Evolutionary conservation across 139 green algal species (phyloP).

Genomic region (Diplosphaera chodatii): DNA sequence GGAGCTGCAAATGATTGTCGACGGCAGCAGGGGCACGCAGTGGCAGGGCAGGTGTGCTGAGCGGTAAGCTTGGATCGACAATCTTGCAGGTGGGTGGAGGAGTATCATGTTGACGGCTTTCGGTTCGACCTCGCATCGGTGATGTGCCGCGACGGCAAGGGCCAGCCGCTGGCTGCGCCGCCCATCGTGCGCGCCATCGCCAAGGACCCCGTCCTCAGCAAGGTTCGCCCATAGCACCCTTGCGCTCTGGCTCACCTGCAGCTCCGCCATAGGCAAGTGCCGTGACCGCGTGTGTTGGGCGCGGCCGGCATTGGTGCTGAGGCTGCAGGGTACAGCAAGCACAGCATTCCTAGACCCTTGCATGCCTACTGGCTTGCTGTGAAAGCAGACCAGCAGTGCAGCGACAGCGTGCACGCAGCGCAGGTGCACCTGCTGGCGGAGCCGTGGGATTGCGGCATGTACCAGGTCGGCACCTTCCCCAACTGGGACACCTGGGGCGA

Average conservation of each 20-base stretch:
- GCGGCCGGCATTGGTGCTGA: too few species aligned
- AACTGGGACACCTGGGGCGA: slow-evolving; percentile 91
- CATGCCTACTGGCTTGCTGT: too few species aligned
- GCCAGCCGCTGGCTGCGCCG: slow-evolving; percentile 65
- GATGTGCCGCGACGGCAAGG: slow-evolving; percentile 76
- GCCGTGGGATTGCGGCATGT: slow-evolving; percentile 89
- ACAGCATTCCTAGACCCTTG: too few species aligned
- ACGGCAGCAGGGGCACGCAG: too few species aligned
- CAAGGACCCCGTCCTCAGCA: slow-evolving; percentile 74
- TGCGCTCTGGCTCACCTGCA: too few species aligned
- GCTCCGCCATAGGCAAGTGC: too few species aligned
- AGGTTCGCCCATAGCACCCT: too few species aligned
- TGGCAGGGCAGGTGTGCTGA: too few species aligned
- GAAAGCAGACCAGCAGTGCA: too few species aligned
- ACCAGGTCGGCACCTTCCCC: slow-evolving; percentile 86
- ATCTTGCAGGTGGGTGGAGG: slow-evolving; percentile 54
- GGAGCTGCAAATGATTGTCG: too few species aligned
- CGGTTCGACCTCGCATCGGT: slow-evolving; percentile 91
- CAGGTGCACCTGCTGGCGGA: slow-evolving; percentile 84
- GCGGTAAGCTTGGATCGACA: background rate
- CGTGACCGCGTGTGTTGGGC: too few species aligned
- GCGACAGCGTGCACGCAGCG: background rate
- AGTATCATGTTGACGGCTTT: slow-evolving; percentile 94
- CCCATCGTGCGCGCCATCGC: slow-evolving; percentile 77
- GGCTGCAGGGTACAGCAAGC: too few species aligned